Evolutionary conservation across 306 rosid species (phyloP).

Genomic region (Nissolia schottii): DNA sequence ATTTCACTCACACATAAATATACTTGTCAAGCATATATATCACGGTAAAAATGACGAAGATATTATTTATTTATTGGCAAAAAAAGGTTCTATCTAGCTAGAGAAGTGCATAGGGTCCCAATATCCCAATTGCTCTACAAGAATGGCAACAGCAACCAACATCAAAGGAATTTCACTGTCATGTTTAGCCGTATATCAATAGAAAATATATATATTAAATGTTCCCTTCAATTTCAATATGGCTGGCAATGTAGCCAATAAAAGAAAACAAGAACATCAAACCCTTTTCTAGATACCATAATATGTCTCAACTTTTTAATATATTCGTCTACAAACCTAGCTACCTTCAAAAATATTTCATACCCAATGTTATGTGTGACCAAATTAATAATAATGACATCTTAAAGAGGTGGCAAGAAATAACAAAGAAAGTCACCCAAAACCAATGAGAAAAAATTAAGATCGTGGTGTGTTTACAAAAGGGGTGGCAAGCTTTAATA

Average conservation of each 20-base stretch:
- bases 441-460: neutral
- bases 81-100: neutral
- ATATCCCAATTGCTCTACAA: neutral
- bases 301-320: neutral
- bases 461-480: neutral
- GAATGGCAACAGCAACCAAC: neutral
- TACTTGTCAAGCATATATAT: slow-evolving; percentile 1
- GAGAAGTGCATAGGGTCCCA: neutral
- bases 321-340: neutral
- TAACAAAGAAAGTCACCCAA: neutral
- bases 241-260: neutral
- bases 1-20: no score
- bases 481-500: neutral
- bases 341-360: neutral
- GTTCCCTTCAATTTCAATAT: neutral
- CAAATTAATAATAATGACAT: no score
- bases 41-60: neutral
- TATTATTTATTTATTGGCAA: neutral
- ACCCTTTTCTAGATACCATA: neutral
- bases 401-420: neutral
- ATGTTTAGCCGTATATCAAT: neutral
- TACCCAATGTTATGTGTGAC: neutral
- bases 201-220: no score
- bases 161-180: neutral
- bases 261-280: neutral